phyloP scores from a whole-genome alignment of 2,329 filamentous ascomycete genomes.

The Aspergillus aculeatinus region DNA sequence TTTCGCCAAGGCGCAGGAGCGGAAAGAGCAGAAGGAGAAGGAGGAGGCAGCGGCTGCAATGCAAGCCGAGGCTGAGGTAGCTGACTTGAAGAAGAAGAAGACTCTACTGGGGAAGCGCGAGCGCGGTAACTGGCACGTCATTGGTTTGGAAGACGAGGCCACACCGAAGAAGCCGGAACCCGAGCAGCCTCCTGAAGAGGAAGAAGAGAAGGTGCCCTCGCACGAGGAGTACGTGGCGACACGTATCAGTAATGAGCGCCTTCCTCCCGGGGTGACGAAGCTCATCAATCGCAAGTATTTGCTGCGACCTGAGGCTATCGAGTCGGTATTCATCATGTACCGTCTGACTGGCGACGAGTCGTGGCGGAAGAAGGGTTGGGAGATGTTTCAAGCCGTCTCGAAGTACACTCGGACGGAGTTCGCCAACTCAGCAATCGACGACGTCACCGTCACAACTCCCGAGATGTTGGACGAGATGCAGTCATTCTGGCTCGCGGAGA shows the following conservation, averaged over 20 bases:
- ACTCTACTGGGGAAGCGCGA: slow-evolving; percentile 14
- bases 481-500: slow-evolving; percentile 67
- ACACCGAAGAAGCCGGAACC: neutral
- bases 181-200: neutral
- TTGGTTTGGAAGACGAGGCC: slow-evolving; percentile 3
- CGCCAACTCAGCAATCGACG: slow-evolving; percentile 65
- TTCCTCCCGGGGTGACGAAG: slow-evolving; percentile 44
- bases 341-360: slow-evolving; percentile 66
- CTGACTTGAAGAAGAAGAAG: slow-evolving; percentile 4
- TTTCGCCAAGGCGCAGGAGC: slow-evolving; percentile 25
- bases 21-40: slow-evolving; percentile 21
- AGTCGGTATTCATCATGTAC: slow-evolving; percentile 77
- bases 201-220: slow-evolving; percentile 23
- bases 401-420: slow-evolving; percentile 60
- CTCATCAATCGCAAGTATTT: slow-evolving; percentile 42
- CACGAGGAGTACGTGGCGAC: slow-evolving; percentile 41
- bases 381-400: slow-evolving; percentile 67
- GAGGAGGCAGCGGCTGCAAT: neutral
- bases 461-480: slow-evolving; percentile 64
- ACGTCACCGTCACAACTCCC: slow-evolving; percentile 57
- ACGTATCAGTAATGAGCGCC: slow-evolving; percentile 44
- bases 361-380: slow-evolving; percentile 70
- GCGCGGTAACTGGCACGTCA: slow-evolving; percentile 23
- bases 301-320: slow-evolving; percentile 69
- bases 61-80: neutral